Evolutionary conservation across 2,329 filamentous ascomycete genomes (phyloP), one percentile per base, ranked within the genome.

Genomic region (Claviceps pusilla): DNA sequence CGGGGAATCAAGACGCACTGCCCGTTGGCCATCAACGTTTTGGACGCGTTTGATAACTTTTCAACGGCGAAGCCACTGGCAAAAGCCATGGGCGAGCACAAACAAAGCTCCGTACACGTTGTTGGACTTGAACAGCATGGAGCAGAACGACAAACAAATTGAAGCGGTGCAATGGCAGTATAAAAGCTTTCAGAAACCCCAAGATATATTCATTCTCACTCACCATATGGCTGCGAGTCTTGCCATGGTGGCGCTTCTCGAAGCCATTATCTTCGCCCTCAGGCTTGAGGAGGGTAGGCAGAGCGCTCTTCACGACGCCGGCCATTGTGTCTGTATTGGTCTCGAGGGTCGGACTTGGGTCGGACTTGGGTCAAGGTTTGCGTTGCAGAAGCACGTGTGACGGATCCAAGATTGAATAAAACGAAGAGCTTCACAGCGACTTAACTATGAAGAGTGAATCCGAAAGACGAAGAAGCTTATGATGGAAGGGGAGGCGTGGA

Each of bases 171-270:
- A 37, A 31, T 41, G 19, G 43, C 41, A 43, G 49, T 43, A 24
- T 19, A 58, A 16, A 29, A 52, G 54, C 41, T 41, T 9, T 47
- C 6, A 16, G 14, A 11, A n/a, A 29, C 19, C 16, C 19, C n/a
- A 4, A 9, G 9, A 31, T 16, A n/a, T 14, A 11, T 39, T 14
- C 19, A 9, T 14, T 52, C 47, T 46, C 56, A 83, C 86, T 81
- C 73, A 86, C 86, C 82, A 90, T 87, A 72, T 90, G 86, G 57
- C 85, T 89, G 70, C 86, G 84, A 62, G 85, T 86, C 80, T 90
- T 90, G 73, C 86, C 86, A 71, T 90, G 86, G 68, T 88, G 87
- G 68, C 83, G 82, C 59, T 77, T 76, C 63, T 77, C 73, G 60
- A 82, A 76, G 59, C 73, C 73, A 59, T 65, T 65, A 58, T 74